These are phyloP conservation scores for Elaeagnus macrophylla DNA, from an alignment of 306 rosid genomes.

Conservation along the genomic window DNA sequence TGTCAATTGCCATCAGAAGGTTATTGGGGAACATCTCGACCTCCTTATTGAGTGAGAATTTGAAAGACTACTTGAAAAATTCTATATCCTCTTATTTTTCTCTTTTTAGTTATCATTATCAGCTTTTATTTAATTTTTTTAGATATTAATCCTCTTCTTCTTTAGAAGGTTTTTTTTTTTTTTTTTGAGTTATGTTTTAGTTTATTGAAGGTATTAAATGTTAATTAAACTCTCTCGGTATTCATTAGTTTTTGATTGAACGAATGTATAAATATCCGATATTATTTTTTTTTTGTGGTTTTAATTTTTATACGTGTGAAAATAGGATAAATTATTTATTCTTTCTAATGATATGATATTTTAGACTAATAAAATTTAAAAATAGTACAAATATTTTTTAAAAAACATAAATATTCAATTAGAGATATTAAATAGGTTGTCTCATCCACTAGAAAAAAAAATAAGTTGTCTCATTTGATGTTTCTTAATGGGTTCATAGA, in stretches of 20 bases:
- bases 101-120: not conserved
- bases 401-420: too few relatives aligned
- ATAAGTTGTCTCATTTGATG: too few relatives aligned
- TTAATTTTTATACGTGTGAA: constrained; percentile 16
- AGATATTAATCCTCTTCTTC: constrained; percentile 33
- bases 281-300: constrained; percentile 22
- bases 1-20: constrained; percentile 76
- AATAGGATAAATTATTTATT: constrained; percentile 5
- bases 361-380: too few relatives aligned
- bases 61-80: not conserved
- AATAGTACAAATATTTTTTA: too few relatives aligned
- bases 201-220: constrained; percentile 23
- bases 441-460: too few relatives aligned
- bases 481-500: too few relatives aligned
- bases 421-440: too few relatives aligned
- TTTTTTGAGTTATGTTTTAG: constrained; percentile 28
- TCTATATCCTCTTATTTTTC: not conserved
- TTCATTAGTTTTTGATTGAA: constrained; percentile 33
- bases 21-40: constrained; percentile 65
- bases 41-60: constrained; percentile 45
- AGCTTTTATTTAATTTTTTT: not conserved
- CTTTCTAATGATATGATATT: too few relatives aligned
- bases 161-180: constrained; percentile 24
- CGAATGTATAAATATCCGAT: constrained; percentile 49
- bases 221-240: constrained; percentile 15